A percentile compares a stretch with the other conserved stretches of the same genome.
phyloP scores from a whole-genome alignment of 805 yeast species.

The Priceomyces castillae region DNA sequence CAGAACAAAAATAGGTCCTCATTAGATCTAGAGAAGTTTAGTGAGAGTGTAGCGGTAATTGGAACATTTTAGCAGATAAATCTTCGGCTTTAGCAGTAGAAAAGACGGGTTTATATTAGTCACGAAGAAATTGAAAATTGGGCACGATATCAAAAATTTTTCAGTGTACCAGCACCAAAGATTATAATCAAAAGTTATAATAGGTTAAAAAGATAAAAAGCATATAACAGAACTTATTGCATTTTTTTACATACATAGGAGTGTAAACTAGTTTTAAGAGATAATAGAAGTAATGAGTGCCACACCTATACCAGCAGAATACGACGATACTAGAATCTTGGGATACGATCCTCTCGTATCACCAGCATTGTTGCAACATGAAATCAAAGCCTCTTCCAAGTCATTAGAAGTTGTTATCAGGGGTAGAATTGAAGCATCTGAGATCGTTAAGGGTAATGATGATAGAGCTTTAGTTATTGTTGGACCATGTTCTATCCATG shows the following conservation, averaged over 20 bases:
- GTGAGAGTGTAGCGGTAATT: too few species aligned
- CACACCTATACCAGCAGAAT: constrained; percentile 62
- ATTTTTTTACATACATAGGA: too few species aligned
- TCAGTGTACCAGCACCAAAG: not conserved
- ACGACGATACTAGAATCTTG: constrained; percentile 70
- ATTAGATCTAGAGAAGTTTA: too few species aligned
- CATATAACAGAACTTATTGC: too few species aligned
- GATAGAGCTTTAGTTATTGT: constrained; percentile 86
- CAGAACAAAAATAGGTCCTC: not conserved
- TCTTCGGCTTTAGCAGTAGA: not conserved
- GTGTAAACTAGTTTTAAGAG: too few species aligned
- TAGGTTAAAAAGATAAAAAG: not conserved
- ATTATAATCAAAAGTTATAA: not conserved
- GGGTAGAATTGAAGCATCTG: constrained; percentile 78
- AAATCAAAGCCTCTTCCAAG: constrained; percentile 61
- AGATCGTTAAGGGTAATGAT: constrained; percentile 68
- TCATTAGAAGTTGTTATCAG: constrained; percentile 62
- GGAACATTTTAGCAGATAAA: not conserved
- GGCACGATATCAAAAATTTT: constrained; percentile 6
- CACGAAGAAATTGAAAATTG: constrained; percentile 2
- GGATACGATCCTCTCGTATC: constrained; percentile 95
- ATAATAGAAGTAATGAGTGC: constrained; percentile 24
- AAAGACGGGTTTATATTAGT: not conserved
- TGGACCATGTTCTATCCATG: constrained; percentile 98
- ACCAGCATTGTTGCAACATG: constrained; percentile 87